Evolutionary conservation across 2,329 filamentous ascomycete species (phyloP).

Genomic region (Monosporascus cannonballus): DNA sequence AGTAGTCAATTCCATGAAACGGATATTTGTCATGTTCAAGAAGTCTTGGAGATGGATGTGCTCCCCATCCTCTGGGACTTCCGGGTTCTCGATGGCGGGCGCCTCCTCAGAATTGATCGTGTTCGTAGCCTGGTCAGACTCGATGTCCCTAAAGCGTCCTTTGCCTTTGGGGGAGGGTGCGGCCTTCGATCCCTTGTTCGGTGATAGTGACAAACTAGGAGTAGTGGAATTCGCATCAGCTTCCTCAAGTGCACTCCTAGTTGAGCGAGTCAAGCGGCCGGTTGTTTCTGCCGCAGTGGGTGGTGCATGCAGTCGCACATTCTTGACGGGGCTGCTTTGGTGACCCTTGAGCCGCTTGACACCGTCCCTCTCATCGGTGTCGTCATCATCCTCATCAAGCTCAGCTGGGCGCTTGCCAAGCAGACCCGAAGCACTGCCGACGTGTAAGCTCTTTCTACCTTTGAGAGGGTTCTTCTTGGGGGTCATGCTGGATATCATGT

Average conservation of each 20-base stretch:
- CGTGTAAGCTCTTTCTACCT: conserved; percentile 69
- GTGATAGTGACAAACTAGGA: conserved; percentile 40
- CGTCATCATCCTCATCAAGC: conserved; percentile 59
- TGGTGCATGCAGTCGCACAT: conserved; percentile 62
- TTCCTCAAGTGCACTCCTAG: conserved; percentile 40
- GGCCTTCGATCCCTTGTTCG: conserved; percentile 34
- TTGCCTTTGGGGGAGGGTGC: conserved; percentile 51
- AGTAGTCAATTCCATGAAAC: conserved; percentile 97
- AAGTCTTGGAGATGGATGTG: conserved; percentile 86
- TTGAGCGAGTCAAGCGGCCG: conserved; percentile 48
- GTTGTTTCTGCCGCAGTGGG: conserved; percentile 61
- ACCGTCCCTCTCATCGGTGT: conserved; percentile 51
- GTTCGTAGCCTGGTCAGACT: conserved; percentile 38
- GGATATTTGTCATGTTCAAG: conserved; percentile 89
- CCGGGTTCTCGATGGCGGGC: conserved; percentile 32
- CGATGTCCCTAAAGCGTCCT: conserved; percentile 48
- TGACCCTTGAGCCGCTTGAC: conserved; percentile 66
- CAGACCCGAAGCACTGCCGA: conserved; percentile 67
- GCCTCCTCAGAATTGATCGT: conserved; percentile 40
- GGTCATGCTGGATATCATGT: conserved; percentile 72
- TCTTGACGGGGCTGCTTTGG: conserved; percentile 72
- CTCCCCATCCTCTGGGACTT: conserved; percentile 44
- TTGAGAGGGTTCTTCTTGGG: conserved; percentile 64
- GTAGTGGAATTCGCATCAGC: conserved; percentile 28
- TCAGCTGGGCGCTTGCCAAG: conserved; percentile 70